Evolutionary conservation across 2,329 filamentous ascomycete genomes (phyloP), one percentile per base, ranked within the genome.

Genomic region (Scedosporium minutisporum): DNA sequence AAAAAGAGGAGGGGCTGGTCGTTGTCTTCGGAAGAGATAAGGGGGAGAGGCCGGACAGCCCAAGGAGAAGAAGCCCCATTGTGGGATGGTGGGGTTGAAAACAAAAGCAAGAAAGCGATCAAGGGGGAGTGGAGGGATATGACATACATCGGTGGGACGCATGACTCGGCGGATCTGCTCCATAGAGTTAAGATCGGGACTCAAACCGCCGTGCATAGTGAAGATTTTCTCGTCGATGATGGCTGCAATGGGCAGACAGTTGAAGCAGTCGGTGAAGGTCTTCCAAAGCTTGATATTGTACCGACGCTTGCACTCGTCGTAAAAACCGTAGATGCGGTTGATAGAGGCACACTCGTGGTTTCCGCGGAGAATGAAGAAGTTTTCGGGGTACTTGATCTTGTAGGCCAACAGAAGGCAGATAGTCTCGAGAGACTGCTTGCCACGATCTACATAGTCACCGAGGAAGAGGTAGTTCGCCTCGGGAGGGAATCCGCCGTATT

Each of bases 191-290:
- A 99, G 83, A 75, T 97, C 95, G 55, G 95, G 95, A 77, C 92
- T 97, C 72, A 99, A 80, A 73, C 95, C 95, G 74, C 95, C 95
- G 79, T 99, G 95, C 93, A 99, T 97, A 73, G 93, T 97, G 82
- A 99, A 97, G 74, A 99, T 99, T 88, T 97, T 99, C 83, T 97
- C 95, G 73, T 96, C 93, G 71, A 99, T 97, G 78, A 99, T 99
- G 69, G 95, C 93, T 64, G 93, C 95, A 76, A 99, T 97, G 58
- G 93, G 93, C 73, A 97, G 80, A 79, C 92, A 97, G 83, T 99
- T 99, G 86, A 99, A 99, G 84, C 93, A 97, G 76, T 99, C 93
- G 66, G 93, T 97, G 75, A 99, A 97, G 1, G 93, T 97, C 85
- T 99, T 99, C 93, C 93, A 97, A 65, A 97, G 84, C 85, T 97